Evolutionary conservation across 2,329 filamentous ascomycete species (phyloP).

Genomic region (Coniella vitis): DNA sequence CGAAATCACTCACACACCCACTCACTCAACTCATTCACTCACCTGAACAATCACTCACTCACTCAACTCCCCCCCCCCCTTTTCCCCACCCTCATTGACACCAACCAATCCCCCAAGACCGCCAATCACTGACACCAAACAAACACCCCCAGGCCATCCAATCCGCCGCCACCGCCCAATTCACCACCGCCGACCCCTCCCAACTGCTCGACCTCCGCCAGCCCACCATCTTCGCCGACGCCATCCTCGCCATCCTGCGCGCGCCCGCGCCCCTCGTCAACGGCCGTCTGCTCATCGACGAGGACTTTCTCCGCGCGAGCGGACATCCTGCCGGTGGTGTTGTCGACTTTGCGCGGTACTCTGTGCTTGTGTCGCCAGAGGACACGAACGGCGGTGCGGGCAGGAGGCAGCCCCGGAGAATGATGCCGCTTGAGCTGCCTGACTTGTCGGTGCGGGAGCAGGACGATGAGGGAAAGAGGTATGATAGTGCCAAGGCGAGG

Average conservation of each 20-base stretch:
- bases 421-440: slow-evolving; percentile 69
- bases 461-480: slow-evolving; percentile 66
- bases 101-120: neutral
- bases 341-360: slow-evolving; percentile 66
- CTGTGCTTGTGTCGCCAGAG: slow-evolving; percentile 43
- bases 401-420: slow-evolving; percentile 60
- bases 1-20: too few species aligned
- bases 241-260: slow-evolving; percentile 64
- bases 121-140: neutral
- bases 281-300: slow-evolving; percentile 66
- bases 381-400: slow-evolving; percentile 8
- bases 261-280: slow-evolving; percentile 58
- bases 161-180: slow-evolving; percentile 62
- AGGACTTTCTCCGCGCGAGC: slow-evolving; percentile 67
- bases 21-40: too few species aligned
- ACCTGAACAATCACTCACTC: too few species aligned
- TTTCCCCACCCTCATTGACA: neutral
- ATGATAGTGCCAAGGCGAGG: slow-evolving; percentile 52
- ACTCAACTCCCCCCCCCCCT: too few species aligned
- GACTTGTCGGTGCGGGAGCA: slow-evolving; percentile 69
- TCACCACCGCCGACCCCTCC: slow-evolving; percentile 36
- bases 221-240: slow-evolving; percentile 70
- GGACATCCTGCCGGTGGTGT: too few species aligned
- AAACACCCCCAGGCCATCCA: slow-evolving; percentile 49
- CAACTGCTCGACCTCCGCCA: slow-evolving; percentile 57